phyloP scores from a whole-genome alignment of 1,284 basidiomycete species.

The Cryptococcus sp. region DNA sequence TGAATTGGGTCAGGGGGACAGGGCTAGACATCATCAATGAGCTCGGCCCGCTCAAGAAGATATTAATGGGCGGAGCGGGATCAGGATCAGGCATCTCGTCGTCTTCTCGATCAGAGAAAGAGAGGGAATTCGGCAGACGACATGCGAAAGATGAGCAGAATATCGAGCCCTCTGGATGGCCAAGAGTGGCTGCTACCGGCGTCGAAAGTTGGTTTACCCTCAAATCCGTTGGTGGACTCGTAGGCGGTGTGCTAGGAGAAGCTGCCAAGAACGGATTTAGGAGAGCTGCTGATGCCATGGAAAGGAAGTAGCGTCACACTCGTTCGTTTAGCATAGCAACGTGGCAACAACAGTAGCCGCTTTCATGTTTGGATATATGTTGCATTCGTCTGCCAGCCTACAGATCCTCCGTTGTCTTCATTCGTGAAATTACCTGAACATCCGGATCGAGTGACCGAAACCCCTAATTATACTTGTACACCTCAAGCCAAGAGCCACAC shows the following conservation, averaged over 20 bases:
- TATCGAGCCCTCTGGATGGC: conserved; percentile 25
- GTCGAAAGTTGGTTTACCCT: conserved; percentile 41
- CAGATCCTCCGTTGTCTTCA: too few relatives aligned
- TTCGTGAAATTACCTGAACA: too few relatives aligned
- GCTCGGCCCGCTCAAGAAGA: conserved; percentile 74
- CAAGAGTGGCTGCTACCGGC: conserved; percentile 28
- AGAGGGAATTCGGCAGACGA: conserved; percentile 27
- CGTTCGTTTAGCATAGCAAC: background rate
- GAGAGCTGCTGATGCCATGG: conserved; percentile 15
- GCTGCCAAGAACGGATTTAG: conserved; percentile 34
- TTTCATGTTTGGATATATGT: conserved; percentile 1
- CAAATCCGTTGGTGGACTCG: conserved; percentile 34
- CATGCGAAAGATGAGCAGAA: conserved; percentile 17
- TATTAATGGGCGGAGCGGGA: conserved; percentile 80
- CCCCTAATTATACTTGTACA: too few relatives aligned
- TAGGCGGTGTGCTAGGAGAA: conserved; percentile 33
- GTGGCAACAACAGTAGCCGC: background rate
- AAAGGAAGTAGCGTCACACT: conserved; percentile 9
- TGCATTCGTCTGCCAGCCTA: too few relatives aligned
- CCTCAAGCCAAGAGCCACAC: background rate
- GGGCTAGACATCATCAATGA: conserved; percentile 92
- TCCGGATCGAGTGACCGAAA: too few relatives aligned
- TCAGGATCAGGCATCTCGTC: conserved; percentile 19
- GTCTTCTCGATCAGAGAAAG: conserved; percentile 3
- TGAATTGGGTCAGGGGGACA: conserved; percentile 82